Evolutionary conservation across 2,329 filamentous ascomycete species (phyloP).

Genomic region (Lasiodiplodia hormozganensis): DNA sequence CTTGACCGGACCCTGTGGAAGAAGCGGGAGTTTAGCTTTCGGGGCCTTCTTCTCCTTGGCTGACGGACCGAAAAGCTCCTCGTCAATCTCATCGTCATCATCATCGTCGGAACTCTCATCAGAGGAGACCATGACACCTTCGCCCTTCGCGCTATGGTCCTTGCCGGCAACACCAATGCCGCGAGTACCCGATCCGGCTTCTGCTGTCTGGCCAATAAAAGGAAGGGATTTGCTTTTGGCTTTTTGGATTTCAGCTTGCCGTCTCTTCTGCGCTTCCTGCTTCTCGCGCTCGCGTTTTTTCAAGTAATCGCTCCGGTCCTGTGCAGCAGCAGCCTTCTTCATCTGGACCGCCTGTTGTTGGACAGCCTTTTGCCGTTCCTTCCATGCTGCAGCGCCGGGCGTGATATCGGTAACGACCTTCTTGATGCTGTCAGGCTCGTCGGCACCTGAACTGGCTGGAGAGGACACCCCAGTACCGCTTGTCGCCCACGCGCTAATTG

Average conservation of each 20-base stretch:
- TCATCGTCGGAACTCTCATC: constrained; percentile 68
- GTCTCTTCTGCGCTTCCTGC: constrained; percentile 72
- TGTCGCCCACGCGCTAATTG: constrained; percentile 35
- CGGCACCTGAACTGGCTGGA: constrained; percentile 13
- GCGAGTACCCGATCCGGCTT: constrained; percentile 79
- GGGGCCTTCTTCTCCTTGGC: constrained; percentile 57
- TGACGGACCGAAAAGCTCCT: constrained; percentile 69
- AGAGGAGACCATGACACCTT: constrained; percentile 88
- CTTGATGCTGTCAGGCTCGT: constrained; percentile 43
- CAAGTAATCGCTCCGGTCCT: constrained; percentile 65
- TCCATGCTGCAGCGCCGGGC: constrained; percentile 41
- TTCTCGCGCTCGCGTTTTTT: constrained; percentile 77
- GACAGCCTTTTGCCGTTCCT: constrained; percentile 28
- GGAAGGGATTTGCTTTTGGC: constrained; percentile 60
- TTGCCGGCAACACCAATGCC: constrained; percentile 78
- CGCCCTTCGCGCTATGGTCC: constrained; percentile 75
- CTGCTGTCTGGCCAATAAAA: constrained; percentile 63
- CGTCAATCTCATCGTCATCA: constrained; percentile 61
- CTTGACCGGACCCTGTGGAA: constrained; percentile 76
- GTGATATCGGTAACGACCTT: constrained; percentile 55
- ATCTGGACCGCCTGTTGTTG: constrained; percentile 32
- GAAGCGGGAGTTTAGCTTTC: constrained; percentile 52
- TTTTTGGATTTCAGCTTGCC: constrained; percentile 68
- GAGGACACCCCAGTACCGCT: constrained; percentile 11
- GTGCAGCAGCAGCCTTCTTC: constrained; percentile 37